These are phyloP conservation scores for Aphanomyces stellatus DNA, from an alignment of 352 stramenopile species.

Conservation along the genomic window DNA sequence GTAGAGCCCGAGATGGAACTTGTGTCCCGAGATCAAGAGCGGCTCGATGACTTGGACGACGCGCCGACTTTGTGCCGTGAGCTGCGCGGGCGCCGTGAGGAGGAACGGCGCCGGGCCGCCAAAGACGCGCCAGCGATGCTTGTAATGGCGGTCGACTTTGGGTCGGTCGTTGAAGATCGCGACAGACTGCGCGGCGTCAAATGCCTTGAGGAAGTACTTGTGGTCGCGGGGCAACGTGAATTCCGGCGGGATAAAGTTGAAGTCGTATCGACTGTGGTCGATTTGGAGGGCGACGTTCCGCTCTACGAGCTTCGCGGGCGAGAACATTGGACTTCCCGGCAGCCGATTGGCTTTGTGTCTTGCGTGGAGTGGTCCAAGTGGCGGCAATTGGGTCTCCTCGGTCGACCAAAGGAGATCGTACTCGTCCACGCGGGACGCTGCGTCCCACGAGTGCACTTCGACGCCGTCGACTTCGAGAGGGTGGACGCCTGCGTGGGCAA, in stretches of 20 bases:
- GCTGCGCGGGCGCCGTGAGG: neutral
- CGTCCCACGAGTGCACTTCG: conserved; percentile 2
- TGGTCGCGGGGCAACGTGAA: neutral
- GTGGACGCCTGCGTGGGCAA: neutral
- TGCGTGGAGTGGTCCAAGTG: neutral
- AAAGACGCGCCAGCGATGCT: conserved; percentile 6
- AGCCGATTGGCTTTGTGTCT: conserved; percentile 14
- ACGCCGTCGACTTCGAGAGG: neutral
- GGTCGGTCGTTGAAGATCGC: neutral
- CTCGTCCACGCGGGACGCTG: neutral
- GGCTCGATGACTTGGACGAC: conserved; percentile 76
- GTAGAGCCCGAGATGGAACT: conserved; percentile 84
- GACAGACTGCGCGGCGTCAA: neutral
- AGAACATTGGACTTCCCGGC: neutral
- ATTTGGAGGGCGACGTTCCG: neutral
- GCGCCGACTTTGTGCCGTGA: neutral
- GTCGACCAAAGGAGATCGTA: conserved; percentile 16
- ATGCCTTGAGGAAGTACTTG: neutral
- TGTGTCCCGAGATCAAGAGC: conserved; percentile 76
- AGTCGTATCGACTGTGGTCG: neutral
- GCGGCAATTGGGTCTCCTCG: neutral
- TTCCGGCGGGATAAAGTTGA: neutral
- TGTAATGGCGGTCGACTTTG: neutral
- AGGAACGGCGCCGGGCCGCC: neutral
- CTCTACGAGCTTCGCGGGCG: neutral